phyloP scores from a whole-genome alignment of 768 basidiomycete species.

The Pisolithus microcarpus region DNA sequence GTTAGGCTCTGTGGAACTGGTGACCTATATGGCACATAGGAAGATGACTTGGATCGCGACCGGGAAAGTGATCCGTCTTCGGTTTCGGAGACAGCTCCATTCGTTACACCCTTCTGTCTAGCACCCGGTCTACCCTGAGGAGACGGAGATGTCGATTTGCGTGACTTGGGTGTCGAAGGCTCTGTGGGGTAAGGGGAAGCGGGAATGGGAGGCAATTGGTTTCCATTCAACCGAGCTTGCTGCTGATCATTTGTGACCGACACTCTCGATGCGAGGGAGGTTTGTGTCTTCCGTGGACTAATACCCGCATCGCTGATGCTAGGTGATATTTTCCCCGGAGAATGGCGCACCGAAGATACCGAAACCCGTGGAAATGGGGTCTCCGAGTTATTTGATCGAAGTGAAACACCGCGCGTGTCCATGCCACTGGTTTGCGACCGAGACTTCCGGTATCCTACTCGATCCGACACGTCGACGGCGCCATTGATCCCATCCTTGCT shows the following conservation, averaged over 20 bases:
- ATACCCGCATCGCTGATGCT: conserved; percentile 8
- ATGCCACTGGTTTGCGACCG: conserved; percentile 32
- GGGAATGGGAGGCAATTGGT: conserved; percentile 57
- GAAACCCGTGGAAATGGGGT: conserved; percentile 24
- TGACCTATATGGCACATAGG: conserved; percentile 47
- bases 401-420: conserved; percentile 26
- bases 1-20: conserved; percentile 63
- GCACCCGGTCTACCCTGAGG: conserved; percentile 26
- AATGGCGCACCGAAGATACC: conserved; percentile 27
- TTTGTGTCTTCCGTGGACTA: conserved; percentile 23
- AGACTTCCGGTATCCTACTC: conserved; percentile 31
- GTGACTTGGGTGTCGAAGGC: conserved; percentile 49
- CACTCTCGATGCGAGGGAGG: conserved; percentile 22
- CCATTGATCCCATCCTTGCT: conserved; percentile 13
- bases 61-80: conserved; percentile 39
- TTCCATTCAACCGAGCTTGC: conserved; percentile 29
- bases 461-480: conserved; percentile 15
- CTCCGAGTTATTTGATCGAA: conserved; percentile 21
- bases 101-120: conserved; percentile 25
- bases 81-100: conserved; percentile 19
- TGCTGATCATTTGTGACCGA: conserved; percentile 27
- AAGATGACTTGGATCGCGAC: conserved; percentile 45
- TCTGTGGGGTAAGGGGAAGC: conserved; percentile 65
- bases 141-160: conserved; percentile 32
- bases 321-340: conserved; percentile 25